These are phyloP conservation scores for Alternaria arbusti DNA, from an alignment of 2,329 filamentous ascomycete species.

Conservation along the genomic window DNA sequence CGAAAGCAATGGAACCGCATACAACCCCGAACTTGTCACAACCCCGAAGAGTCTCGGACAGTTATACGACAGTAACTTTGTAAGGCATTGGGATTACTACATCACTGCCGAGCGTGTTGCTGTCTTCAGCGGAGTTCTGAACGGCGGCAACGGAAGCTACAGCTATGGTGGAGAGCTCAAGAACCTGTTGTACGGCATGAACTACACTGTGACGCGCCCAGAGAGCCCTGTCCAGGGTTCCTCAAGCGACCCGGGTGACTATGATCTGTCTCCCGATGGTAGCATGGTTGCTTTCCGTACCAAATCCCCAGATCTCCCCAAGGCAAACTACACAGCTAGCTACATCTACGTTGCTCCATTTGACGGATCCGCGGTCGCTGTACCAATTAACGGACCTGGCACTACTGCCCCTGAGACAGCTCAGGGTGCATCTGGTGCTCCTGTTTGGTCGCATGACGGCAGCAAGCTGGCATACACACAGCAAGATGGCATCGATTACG, in stretches of 20 bases:
- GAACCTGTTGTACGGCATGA: slow-evolving; percentile 68
- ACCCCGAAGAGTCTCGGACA: slow-evolving; percentile 68
- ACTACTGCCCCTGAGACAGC: slow-evolving; percentile 42
- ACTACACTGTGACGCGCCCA: slow-evolving; percentile 57
- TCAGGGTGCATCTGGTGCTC: slow-evolving; percentile 69
- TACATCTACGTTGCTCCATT: slow-evolving; percentile 79
- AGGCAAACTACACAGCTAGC: slow-evolving; percentile 78
- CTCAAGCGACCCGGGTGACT: slow-evolving; percentile 79
- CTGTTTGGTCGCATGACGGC: slow-evolving; percentile 77
- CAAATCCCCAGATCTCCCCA: slow-evolving; percentile 74
- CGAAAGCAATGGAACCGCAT: slow-evolving; percentile 69
- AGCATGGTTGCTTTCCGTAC: slow-evolving; percentile 73
- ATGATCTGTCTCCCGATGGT: slow-evolving; percentile 72
- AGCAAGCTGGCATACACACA: slow-evolving; percentile 79
- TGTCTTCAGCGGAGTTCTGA: slow-evolving; percentile 73
- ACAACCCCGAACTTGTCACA: slow-evolving; percentile 67
- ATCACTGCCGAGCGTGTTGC: slow-evolving; percentile 71
- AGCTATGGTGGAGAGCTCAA: slow-evolving; percentile 38
- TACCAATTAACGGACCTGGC: slow-evolving; percentile 42
- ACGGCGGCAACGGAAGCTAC: slow-evolving; percentile 40
- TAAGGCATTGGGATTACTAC: slow-evolving; percentile 83
- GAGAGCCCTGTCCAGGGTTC: slow-evolving; percentile 72
- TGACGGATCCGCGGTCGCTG: slow-evolving; percentile 59
- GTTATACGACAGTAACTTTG: slow-evolving; percentile 76
- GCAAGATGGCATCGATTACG: slow-evolving; percentile 69